phyloP scores from a whole-genome alignment of 2,329 filamentous ascomycete species.

The Cercospora janseana region DNA sequence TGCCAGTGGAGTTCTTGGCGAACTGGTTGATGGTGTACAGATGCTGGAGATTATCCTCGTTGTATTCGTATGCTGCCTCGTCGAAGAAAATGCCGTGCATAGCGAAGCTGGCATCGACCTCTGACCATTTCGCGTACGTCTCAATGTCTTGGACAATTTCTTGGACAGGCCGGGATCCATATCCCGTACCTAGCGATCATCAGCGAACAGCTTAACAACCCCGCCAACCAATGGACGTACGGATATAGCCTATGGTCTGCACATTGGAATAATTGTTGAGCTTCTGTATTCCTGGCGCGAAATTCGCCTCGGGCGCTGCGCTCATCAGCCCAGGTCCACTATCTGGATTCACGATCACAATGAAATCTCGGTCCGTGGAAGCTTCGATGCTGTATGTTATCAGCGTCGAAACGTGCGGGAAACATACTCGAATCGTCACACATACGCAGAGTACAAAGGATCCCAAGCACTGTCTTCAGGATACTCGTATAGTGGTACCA shows the following conservation, averaged over 20 bases:
- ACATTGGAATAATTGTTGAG: slow-evolving; percentile 32
- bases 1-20: slow-evolving; percentile 22
- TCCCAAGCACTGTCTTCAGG: slow-evolving; percentile 19
- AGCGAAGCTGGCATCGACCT: slow-evolving; percentile 22
- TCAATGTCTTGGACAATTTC: slow-evolving; percentile 26
- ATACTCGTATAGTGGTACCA: slow-evolving; percentile 27
- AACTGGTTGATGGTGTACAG: slow-evolving; percentile 20
- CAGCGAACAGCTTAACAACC: neutral
- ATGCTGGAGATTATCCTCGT: slow-evolving; percentile 13
- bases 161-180: slow-evolving; percentile 21
- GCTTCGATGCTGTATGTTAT: slow-evolving; percentile 8
- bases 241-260: slow-evolving; percentile 32
- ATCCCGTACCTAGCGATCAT: slow-evolving; percentile 18
- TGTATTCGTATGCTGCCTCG: slow-evolving; percentile 26
- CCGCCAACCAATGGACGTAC: slow-evolving; percentile 11
- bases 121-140: slow-evolving; percentile 29
- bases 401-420: slow-evolving; percentile 9
- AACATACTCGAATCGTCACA: neutral
- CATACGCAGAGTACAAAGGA: slow-evolving; percentile 25
- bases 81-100: slow-evolving; percentile 35
- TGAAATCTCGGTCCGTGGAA: slow-evolving; percentile 23
- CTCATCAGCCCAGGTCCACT: slow-evolving; percentile 25
- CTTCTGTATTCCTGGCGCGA: slow-evolving; percentile 26
- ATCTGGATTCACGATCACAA: slow-evolving; percentile 29
- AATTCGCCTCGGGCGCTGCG: slow-evolving; percentile 17